Base-by-base conservation (phyloP, 371 early-diverging fungal species). In the Mortierella polycephala region DNA sequence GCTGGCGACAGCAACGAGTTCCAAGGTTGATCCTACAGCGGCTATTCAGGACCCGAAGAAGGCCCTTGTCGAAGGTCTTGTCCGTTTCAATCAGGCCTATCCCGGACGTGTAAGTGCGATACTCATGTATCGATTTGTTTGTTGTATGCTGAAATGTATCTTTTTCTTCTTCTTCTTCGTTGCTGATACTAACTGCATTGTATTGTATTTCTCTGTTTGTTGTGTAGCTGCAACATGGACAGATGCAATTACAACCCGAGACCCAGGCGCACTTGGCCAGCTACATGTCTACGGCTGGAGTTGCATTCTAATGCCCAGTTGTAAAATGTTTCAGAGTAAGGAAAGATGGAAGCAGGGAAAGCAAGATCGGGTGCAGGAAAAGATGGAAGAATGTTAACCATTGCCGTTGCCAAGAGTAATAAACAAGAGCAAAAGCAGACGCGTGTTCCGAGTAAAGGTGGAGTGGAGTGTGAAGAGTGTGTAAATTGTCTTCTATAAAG, bases 1-100 rank as follows among this genome's bases (percentile, higher is more conserved):
- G 50, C 80, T 93, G 47, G 83, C 90, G 12, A 90, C 93, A 0
- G 79, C 86, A 14, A 66, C 83, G n/a, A 86, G 81, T 16, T 52
- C 77, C 11, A 81, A 81, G 52, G 70, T 82, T 0, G 86, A 90
- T 57, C 88, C 87, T 41, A 81, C 85, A 3, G 81, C 84, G 5
- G 57, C 66, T 7, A 50, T 76, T 65, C 56, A 77, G 47, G 59
- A 80, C 79, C 59, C 86, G 8, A 74, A 69, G 53, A 67, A 79
- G 46, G 52, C 55, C 46, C 57, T 79, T 11, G 67, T 72, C 8
- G 73, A 69, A 10, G 79, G 79, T 1, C 50, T 79, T 12, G 66
- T 79, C 18, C 79, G 69, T 30, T 79, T 79, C 69, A 69, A 71
- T 53, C 79, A 79, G 46, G 66, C 69, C 8, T 72, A 64, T 51